Evolutionary conservation across 257 asterid genomes (phyloP).

Genomic region (Leonotis leonurus): DNA sequence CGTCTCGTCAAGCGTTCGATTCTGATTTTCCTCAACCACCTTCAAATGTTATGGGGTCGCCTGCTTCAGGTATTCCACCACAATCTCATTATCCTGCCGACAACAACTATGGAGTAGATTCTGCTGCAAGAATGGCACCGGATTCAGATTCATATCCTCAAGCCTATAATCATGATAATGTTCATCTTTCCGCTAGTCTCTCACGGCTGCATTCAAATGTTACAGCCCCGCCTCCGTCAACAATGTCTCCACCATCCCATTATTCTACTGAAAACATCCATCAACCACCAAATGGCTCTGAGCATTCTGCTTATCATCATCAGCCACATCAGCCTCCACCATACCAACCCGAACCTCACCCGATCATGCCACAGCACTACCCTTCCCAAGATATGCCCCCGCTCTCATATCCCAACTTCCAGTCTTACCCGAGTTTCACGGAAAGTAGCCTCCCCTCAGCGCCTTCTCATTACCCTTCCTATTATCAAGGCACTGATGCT

Average conservation of each 20-base stretch:
- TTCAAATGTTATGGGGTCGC: constrained; percentile 25
- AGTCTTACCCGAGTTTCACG: constrained; percentile 67
- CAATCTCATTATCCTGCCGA: constrained; percentile 23
- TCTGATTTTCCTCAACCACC: constrained; percentile 33
- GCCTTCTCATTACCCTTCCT: constrained; percentile 61
- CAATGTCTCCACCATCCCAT: constrained; percentile 31
- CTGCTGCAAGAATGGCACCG: constrained; percentile 19
- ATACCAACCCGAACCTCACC: constrained; percentile 35
- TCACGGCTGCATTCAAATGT: constrained; percentile 34
- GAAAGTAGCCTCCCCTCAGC: constrained; percentile 72
- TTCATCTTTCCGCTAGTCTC: constrained; percentile 31
- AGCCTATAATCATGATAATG: constrained; percentile 24
- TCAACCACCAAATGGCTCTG: constrained; percentile 49
- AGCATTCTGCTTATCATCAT: no score
- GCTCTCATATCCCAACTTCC: constrained; percentile 57
- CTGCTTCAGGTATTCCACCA: no score
- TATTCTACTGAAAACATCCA: constrained; percentile 24
- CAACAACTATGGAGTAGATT: constrained; percentile 17
- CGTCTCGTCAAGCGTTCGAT: constrained; percentile 27
- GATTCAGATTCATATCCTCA: constrained; percentile 23
- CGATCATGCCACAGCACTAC: constrained; percentile 46
- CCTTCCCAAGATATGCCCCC: constrained; percentile 44
- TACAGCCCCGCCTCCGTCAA: constrained; percentile 22
- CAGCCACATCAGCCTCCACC: no score
- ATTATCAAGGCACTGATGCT: constrained; percentile 54